Evolutionary conservation across 768 basidiomycete species (phyloP).

Genomic region (Mycena pura): DNA sequence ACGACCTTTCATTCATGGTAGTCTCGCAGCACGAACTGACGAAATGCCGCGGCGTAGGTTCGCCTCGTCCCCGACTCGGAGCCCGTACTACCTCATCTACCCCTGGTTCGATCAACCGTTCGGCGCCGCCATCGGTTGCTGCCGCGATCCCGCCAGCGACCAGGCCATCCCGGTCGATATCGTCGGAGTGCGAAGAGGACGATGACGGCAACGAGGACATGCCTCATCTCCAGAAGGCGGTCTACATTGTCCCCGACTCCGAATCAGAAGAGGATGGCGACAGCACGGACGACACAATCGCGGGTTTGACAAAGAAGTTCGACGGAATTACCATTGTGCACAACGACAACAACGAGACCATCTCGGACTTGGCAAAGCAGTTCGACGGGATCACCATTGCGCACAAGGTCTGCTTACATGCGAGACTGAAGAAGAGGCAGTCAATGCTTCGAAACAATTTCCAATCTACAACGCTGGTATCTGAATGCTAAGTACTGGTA

Average conservation of each 20-base stretch:
- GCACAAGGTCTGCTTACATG: slow-evolving; percentile 15
- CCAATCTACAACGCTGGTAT: background rate
- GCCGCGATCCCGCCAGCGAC: no score
- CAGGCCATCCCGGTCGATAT: no score
- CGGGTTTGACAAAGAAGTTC: slow-evolving; percentile 6
- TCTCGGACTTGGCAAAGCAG: background rate
- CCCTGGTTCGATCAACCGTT: background rate
- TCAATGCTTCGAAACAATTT: no score
- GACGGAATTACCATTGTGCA: background rate
- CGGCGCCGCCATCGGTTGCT: no score
- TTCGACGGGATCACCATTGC: slow-evolving; percentile 4
- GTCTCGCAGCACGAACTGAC: background rate
- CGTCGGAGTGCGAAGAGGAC: no score
- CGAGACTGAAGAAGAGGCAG: no score
- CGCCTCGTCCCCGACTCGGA: slow-evolving; percentile 31
- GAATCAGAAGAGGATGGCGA: slow-evolving; percentile 8
- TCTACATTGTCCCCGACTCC: slow-evolving; percentile 20
- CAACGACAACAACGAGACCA: background rate
- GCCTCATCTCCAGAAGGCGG: slow-evolving; percentile 5
- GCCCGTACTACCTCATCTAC: background rate
- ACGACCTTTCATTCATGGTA: background rate
- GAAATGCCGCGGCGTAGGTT: slow-evolving; percentile 40
- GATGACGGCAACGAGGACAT: background rate
- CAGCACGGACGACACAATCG: background rate
- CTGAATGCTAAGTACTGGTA: no score